A percentile compares a stretch with the other conserved stretches of the same genome.
Evolutionary conservation across 768 basidiomycete species (phyloP).

Genomic region (Suillus subalutaceus): DNA sequence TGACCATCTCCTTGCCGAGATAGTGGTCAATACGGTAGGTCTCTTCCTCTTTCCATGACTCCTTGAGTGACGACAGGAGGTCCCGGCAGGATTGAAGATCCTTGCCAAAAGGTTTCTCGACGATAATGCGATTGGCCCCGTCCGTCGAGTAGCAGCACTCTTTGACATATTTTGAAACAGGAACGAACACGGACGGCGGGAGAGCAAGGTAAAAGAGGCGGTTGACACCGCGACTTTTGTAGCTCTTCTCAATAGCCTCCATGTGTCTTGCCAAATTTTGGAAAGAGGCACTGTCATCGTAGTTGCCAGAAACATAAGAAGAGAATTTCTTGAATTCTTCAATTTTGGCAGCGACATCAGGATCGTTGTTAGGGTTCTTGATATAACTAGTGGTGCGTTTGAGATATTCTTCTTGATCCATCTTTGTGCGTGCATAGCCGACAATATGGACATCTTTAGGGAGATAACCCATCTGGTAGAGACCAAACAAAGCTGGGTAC

Average conservation of each 20-base stretch:
- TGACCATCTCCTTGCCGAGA: constrained; percentile 99
- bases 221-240: constrained; percentile 65
- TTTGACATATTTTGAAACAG: constrained; percentile 83
- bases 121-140: constrained; percentile 89
- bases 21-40: constrained; percentile 99
- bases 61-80: constrained; percentile 78
- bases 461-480: constrained; percentile 80
- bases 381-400: constrained; percentile 85
- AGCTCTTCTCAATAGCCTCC: constrained; percentile 73
- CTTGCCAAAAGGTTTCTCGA: constrained; percentile 99
- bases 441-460: constrained; percentile 88
- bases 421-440: constrained; percentile 96
- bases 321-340: constrained; percentile 83
- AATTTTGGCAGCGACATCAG: constrained; percentile 59
- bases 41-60: constrained; percentile 94
- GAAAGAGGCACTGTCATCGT: constrained; percentile 85
- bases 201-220: constrained; percentile 97
- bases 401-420: constrained; percentile 83
- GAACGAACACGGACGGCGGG: constrained; percentile 94
- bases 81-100: constrained; percentile 84
- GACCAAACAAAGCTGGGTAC: constrained; percentile 91
- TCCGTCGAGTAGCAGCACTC: constrained; percentile 73
- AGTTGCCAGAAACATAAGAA: constrained; percentile 84
- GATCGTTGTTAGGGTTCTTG: constrained; percentile 71
- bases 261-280: constrained; percentile 75